Evolutionary conservation across 2,329 filamentous ascomycete genomes (phyloP).

Genomic region (Macroventuria anomochaeta): DNA sequence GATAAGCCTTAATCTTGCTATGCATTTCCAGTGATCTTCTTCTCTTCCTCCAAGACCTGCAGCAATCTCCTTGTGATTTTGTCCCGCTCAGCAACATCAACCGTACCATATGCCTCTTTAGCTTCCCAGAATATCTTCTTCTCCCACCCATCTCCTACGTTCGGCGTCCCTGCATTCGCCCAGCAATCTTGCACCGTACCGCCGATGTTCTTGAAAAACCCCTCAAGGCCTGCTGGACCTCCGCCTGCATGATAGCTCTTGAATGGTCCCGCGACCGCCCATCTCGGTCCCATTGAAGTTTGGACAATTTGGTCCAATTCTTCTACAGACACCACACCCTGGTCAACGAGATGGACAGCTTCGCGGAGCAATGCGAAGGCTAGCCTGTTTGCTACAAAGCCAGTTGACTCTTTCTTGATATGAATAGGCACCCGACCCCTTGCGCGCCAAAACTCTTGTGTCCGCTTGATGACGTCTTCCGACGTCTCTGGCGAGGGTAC

Average conservation of each 20-base stretch:
- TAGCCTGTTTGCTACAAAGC: conserved; percentile 65
- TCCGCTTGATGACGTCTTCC: conserved; percentile 47
- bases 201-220: conserved; percentile 64
- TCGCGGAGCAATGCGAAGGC: conserved; percentile 64
- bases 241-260: conserved; percentile 66
- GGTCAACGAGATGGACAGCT: conserved; percentile 60
- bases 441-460: conserved; percentile 55
- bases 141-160: conserved; percentile 56
- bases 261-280: conserved; percentile 57
- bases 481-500: conserved; percentile 58
- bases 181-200: conserved; percentile 63
- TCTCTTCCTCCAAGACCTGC: conserved; percentile 47
- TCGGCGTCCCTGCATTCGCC: conserved; percentile 56
- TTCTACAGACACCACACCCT: conserved; percentile 59
- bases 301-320: conserved; percentile 60
- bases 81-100: conserved; percentile 52
- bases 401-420: conserved; percentile 59
- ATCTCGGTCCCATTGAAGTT: conserved; percentile 37
- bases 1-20: too few relatives aligned
- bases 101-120: conserved; percentile 55
- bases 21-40: background rate
- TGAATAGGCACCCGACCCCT: conserved; percentile 56
- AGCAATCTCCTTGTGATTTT: conserved; percentile 52
- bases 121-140: conserved; percentile 54
- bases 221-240: conserved; percentile 59